Conservation (phyloP, 2,329 filamentous ascomycete genomes). For the Penicillium sp. region DNA sequence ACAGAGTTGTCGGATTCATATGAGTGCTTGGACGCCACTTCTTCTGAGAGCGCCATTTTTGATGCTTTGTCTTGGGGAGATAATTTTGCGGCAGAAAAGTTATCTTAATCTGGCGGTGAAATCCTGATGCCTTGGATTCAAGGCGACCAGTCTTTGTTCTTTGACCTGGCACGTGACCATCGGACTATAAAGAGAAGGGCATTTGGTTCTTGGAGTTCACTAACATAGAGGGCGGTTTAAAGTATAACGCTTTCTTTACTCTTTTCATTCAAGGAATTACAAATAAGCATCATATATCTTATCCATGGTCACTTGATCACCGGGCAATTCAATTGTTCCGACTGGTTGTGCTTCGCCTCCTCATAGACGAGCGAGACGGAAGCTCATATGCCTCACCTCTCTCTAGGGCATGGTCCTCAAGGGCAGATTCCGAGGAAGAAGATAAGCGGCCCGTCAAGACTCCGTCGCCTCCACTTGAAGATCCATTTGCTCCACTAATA, state of each 20-base stretch:
- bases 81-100: conserved; percentile 33
- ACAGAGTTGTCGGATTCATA: conserved; percentile 21
- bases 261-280: not conserved
- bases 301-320: not conserved
- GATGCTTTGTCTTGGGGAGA: conserved; percentile 21
- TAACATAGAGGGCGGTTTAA: no score
- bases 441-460: conserved; percentile 17
- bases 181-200: not conserved
- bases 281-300: not conserved
- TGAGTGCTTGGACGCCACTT: conserved; percentile 23
- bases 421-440: conserved; percentile 25
- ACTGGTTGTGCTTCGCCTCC: conserved; percentile 29
- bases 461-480: conserved; percentile 14
- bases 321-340: conserved; percentile 14
- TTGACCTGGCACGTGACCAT: not conserved
- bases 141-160: not conserved
- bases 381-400: conserved; percentile 41
- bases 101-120: conserved; percentile 28
- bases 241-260: not conserved
- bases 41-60: conserved; percentile 29
- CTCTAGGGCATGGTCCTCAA: conserved; percentile 38
- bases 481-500: conserved; percentile 3
- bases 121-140: not conserved
- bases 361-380: conserved; percentile 23
- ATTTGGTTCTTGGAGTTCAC: no score